Evolutionary conservation across 164 flowering plant genomes (phyloP).

Genomic region (Vitis amurensis): DNA sequence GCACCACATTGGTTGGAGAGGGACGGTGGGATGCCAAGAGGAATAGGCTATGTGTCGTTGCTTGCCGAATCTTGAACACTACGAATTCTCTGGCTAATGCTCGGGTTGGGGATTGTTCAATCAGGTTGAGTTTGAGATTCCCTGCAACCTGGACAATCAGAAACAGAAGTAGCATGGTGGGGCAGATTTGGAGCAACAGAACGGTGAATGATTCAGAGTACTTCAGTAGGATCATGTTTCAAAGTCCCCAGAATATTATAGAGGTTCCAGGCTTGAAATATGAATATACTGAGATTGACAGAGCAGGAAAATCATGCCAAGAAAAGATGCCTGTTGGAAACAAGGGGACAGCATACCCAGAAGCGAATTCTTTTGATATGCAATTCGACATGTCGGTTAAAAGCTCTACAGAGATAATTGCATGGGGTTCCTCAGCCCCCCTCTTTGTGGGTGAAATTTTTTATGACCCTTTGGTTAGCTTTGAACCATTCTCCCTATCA

Average conservation of each 20-base stretch:
- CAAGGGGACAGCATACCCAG: slow-evolving; percentile 36
- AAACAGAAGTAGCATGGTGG: slow-evolving; percentile 33
- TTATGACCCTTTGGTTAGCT: slow-evolving; percentile 6
- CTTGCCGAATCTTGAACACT: slow-evolving; percentile 40
- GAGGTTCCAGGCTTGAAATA: slow-evolving; percentile 37
- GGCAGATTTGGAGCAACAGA: slow-evolving; percentile 54
- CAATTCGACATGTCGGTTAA: slow-evolving; percentile 38
- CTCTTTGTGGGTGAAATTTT: slow-evolving; percentile 34
- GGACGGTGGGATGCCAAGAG: slow-evolving; percentile 56
- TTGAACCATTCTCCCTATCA: background rate
- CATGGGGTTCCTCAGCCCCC: slow-evolving; percentile 41
- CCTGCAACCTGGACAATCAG: slow-evolving; percentile 43
- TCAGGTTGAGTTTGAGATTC: slow-evolving; percentile 43
- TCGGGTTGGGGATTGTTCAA: slow-evolving; percentile 55
- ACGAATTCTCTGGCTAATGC: slow-evolving; percentile 26
- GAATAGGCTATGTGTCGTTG: slow-evolving; percentile 35
- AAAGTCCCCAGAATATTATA: slow-evolving; percentile 10
- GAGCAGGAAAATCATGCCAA: slow-evolving; percentile 37
- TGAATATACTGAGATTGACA: slow-evolving; percentile 41
- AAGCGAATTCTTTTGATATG: slow-evolving; percentile 43
- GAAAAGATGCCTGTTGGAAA: slow-evolving; percentile 14
- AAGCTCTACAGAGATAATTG: slow-evolving; percentile 10
- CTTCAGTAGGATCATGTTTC: slow-evolving; percentile 35
- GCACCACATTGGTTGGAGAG: slow-evolving; percentile 48
- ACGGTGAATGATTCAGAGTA: slow-evolving; percentile 36